A percentile compares a stretch with the other conserved stretches of the same genome.
Evolutionary conservation across 257 asterid species (phyloP).

Genomic region (Penstemon davidsonii): DNA sequence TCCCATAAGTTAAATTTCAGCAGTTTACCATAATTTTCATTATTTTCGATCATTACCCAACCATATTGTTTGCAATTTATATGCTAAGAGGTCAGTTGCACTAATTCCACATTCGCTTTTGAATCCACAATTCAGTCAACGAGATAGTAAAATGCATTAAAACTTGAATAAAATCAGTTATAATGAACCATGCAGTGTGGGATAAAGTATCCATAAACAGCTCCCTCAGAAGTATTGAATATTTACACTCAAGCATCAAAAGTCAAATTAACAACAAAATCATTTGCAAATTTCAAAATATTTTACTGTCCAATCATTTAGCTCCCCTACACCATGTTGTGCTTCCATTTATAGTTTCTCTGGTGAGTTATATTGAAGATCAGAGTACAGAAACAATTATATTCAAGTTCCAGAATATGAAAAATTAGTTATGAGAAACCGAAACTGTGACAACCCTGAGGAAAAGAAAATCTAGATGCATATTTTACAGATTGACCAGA

Average conservation of each 20-base stretch:
- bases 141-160: neutral
- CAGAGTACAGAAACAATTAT: neutral
- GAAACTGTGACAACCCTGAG: neutral
- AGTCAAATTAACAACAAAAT: neutral
- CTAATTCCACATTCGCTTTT: slow-evolving; percentile 4
- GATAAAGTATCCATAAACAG: slow-evolving; percentile 11
- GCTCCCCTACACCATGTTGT: neutral
- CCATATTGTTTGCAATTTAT: neutral
- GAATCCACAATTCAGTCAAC: neutral
- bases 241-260: slow-evolving; percentile 1
- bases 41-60: neutral
- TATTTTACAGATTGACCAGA: neutral
- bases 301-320: neutral
- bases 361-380: neutral
- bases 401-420: neutral
- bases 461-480: slow-evolving; percentile 8
- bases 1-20: slow-evolving; percentile 5
- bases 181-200: neutral
- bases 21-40: slow-evolving; percentile 6
- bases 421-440: slow-evolving; percentile 13
- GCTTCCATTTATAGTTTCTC: neutral
- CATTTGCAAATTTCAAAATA: neutral
- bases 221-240: neutral
- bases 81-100: neutral
- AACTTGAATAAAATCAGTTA: neutral